Percentiles rank a stretch among this genome's conserved stretches.
These are phyloP conservation scores for Letharia lupina DNA, from an alignment of 495 filamentous ascomycete genomes.

Conservation along the genomic window DNA sequence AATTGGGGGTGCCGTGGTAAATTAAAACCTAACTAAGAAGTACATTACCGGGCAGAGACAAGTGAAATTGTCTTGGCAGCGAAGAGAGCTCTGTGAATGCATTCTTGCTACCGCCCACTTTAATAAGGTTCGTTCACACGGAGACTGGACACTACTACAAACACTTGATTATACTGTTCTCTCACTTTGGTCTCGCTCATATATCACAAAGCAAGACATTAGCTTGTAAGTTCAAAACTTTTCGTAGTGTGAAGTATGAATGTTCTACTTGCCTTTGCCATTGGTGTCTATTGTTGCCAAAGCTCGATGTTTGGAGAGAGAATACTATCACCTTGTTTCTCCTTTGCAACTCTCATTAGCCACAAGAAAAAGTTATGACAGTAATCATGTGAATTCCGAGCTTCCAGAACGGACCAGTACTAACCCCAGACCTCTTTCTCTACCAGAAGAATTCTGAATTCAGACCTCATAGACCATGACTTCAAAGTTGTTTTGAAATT, in stretches of 20 bases:
- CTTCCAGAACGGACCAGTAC: neutral
- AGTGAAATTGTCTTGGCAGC: neutral
- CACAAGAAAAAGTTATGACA: neutral
- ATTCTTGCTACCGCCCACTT: neutral
- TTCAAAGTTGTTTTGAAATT: neutral
- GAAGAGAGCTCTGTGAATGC: neutral
- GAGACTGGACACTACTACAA: neutral
- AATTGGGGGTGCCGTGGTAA: no score
- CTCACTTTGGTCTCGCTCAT: neutral
- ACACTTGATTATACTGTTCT: neutral
- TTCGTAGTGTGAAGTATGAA: neutral
- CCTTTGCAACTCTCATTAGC: neutral
- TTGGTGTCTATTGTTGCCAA: neutral
- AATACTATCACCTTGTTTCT: neutral
- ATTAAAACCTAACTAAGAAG: neutral
- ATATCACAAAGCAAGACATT: neutral
- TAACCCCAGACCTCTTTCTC: neutral
- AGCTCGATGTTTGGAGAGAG: neutral
- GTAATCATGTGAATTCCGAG: neutral
- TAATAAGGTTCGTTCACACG: neutral
- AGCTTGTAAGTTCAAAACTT: neutral
- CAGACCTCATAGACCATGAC: neutral
- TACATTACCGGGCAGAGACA: neutral
- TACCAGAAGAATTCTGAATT: neutral
- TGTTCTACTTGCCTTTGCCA: neutral